Evolutionary conservation across 2,329 filamentous ascomycete species (phyloP), one percentile per base, ranked within the genome.

Genomic region (Aspergillus sclerotialis): DNA sequence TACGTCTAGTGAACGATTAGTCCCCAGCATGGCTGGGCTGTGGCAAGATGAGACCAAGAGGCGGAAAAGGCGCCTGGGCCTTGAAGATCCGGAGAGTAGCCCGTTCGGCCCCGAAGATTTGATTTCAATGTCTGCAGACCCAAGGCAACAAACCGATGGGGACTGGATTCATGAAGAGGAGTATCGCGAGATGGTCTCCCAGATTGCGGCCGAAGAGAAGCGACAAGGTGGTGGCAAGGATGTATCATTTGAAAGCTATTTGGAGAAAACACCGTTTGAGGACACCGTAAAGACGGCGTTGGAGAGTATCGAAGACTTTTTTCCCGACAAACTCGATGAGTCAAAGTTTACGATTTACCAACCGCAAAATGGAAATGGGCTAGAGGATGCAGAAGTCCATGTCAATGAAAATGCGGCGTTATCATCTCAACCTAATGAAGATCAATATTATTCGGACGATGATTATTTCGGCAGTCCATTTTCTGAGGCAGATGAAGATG

Each of bases 81-180:
- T 82, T 30, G 64, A 64, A 5, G 70, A 78, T 43, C 72, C 78
- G 19, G 76, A 71, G 4, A 85, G 78, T 49, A 90, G 76, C 41
- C 84, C 87, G 0, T 94, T 94, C 44, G 79, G 84, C 2, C 69
- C 79, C 0, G 89, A 94, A 46, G 87, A 79, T 4, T 64, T 96
- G 38, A 75, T 93, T 3, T 86, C 87, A 2, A 93, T 96, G 80
- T 94, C 88, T 25, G 87, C 87, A 5, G 84, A 92, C 58, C 69
- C 79, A 19, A 75, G 88, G 34, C 73, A 84, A 39, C 76, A 78
- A 2, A 74, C 80, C 25, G 70, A 77, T n/a, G 77, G 79, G n/a
- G 81, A 79, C 0, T 98, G 92, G 90, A 82, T 95, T 36, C 89
- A 95, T 46, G 90, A 96, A 56, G 80, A 86, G 30, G 89, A 94